A percentile compares a stretch with the other conserved stretches of the same genome.
phyloP scores from a whole-genome alignment of 106 monocot species.

The Dactylorhiza incarnata region DNA sequence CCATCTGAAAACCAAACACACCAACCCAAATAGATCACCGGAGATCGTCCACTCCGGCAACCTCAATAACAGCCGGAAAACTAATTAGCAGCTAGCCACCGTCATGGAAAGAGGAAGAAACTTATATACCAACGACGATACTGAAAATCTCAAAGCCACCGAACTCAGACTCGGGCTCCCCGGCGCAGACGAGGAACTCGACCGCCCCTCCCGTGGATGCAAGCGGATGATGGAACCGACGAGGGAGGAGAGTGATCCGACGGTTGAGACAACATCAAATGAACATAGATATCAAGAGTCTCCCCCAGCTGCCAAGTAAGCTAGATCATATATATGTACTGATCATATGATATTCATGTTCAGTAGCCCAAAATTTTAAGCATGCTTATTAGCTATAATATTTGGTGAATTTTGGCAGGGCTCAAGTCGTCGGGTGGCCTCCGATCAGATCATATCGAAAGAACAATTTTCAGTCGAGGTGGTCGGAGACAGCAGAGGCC shows the following conservation, averaged over 20 bases:
- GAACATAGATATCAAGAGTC: background rate
- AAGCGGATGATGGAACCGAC: constrained; percentile 2
- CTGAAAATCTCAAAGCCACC: constrained; percentile 36
- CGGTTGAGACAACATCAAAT: background rate
- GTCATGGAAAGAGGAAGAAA: background rate
- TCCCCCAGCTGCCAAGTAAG: background rate
- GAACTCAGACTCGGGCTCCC: constrained; percentile 37
- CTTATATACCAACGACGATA: constrained; percentile 1
- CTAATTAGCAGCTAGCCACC: no score
- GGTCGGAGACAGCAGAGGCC: constrained; percentile 13
- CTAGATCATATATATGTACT: no score
- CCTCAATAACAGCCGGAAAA: background rate
- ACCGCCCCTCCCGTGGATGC: background rate
- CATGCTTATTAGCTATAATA: background rate
- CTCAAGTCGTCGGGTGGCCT: constrained; percentile 77
- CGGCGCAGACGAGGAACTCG: constrained; percentile 3
- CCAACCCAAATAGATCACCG: no score
- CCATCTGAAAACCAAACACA: background rate
- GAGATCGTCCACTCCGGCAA: background rate
- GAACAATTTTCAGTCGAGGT: constrained; percentile 37
- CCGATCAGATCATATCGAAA: constrained; percentile 68
- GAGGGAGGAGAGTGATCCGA: background rate
- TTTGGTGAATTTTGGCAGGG: constrained; percentile 11
- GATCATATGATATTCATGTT: no score
- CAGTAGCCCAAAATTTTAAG: no score